A percentile compares a stretch with the other conserved stretches of the same genome.
phyloP scores from a whole-genome alignment of 2,329 filamentous ascomycete genomes.

The Alternaria longipes region DNA sequence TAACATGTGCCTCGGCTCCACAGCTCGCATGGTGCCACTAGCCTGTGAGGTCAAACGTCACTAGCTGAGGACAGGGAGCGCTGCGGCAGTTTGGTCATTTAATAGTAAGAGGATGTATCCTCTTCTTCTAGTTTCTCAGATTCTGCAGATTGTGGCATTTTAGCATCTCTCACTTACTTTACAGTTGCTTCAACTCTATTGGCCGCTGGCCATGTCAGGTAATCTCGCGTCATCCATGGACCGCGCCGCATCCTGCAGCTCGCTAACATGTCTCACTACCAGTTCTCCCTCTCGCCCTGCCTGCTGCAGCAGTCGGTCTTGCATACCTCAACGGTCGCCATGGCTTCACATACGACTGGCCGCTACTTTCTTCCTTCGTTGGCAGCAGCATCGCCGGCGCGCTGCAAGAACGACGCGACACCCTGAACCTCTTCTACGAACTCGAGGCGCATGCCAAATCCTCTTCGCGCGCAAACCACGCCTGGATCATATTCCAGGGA shows the following conservation, averaged over 20 bases:
- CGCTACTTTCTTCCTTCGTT: conserved; percentile 65
- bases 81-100: not conserved
- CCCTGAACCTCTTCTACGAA: conserved; percentile 64
- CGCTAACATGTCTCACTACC: conserved; percentile 4
- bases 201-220: conserved; percentile 11
- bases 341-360: conserved; percentile 68
- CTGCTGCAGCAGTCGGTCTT: conserved; percentile 54
- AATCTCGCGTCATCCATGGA: not conserved
- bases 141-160: not conserved
- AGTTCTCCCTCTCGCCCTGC: conserved; percentile 43
- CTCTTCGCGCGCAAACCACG: conserved; percentile 33
- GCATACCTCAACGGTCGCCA: conserved; percentile 75
- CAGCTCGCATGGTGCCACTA: conserved; percentile 10
- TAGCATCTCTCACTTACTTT: not conserved
- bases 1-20: conserved; percentile 22
- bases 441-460: conserved; percentile 46
- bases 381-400: conserved; percentile 57
- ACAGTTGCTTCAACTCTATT: not conserved
- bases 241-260: not conserved
- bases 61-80: conserved; percentile 2
- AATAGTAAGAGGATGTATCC: not conserved
- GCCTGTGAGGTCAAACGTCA: conserved; percentile 13
- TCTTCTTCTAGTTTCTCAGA: not conserved
- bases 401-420: conserved; percentile 65
- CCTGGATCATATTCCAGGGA: conserved; percentile 48